These are phyloP conservation scores for Paramecium primaurelia DNA, from an alignment of 73 alveolate species.

Conservation along the genomic window DNA sequence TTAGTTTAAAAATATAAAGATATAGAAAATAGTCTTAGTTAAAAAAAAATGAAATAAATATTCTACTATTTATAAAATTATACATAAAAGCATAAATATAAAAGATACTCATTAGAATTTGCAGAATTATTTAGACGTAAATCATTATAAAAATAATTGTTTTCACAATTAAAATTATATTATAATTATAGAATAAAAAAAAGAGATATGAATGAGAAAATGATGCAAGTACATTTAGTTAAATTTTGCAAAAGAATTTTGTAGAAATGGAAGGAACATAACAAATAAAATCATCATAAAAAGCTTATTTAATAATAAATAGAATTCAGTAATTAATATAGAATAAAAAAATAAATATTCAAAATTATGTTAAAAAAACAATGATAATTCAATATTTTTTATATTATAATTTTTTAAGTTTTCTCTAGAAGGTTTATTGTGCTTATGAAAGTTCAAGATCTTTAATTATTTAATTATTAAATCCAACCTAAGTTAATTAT, in stretches of 20 bases:
- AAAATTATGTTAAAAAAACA: not conserved
- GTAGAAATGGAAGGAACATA: not conserved
- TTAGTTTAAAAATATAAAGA: not conserved
- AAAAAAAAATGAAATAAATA: not conserved
- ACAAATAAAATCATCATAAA: not conserved
- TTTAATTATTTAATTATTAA: not conserved
- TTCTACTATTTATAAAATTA: not conserved
- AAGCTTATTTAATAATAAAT: not conserved
- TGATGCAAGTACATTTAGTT: not conserved
- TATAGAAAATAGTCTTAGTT: not conserved
- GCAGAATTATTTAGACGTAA: not conserved
- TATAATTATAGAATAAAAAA: not conserved
- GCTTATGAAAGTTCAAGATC: not conserved
- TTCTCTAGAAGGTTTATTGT: not conserved
- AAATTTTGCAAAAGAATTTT: not conserved
- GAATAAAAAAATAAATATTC: not conserved
- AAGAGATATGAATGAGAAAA: slow-evolving; percentile 28
- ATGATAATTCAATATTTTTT: not conserved
- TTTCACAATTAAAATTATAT: not conserved
- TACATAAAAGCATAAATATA: not conserved
- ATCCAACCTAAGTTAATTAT: not conserved
- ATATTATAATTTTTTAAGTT: slow-evolving; percentile 3
- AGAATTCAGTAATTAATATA: not conserved
- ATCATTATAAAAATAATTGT: not conserved
- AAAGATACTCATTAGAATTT: not conserved